These are phyloP conservation scores for Calonectria ilicicola DNA, from an alignment of 2,329 filamentous ascomycete genomes.

Conservation along the genomic window DNA sequence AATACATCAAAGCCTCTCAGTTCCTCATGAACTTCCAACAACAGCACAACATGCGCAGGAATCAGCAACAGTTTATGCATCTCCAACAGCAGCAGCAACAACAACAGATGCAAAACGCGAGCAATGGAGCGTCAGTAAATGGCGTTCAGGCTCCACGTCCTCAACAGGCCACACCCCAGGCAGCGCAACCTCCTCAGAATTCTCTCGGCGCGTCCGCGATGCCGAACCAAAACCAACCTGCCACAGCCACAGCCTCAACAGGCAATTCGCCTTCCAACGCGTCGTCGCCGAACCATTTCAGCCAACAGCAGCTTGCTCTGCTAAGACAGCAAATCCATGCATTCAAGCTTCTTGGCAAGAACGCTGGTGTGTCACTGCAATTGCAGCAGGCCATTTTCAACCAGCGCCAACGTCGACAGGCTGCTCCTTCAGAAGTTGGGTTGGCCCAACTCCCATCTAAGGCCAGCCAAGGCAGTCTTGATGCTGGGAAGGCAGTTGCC, in stretches of 20 bases:
- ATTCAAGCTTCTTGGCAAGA: constrained; percentile 91
- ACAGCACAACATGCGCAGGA: constrained; percentile 68
- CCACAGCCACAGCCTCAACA: constrained; percentile 49
- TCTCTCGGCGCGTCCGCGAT: constrained; percentile 54
- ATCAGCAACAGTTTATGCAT: constrained; percentile 57
- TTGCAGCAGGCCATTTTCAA: constrained; percentile 88
- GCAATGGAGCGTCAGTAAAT: constrained; percentile 65
- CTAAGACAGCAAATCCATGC: constrained; percentile 89
- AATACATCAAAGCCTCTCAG: constrained; percentile 85
- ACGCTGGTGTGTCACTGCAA: constrained; percentile 80
- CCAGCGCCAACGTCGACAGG: constrained; percentile 74
- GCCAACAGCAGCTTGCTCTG: constrained; percentile 81
- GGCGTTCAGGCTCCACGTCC: constrained; percentile 57
- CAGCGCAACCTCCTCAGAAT: constrained; percentile 46
- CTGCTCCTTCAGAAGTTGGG: constrained; percentile 62
- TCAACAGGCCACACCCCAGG: constrained; percentile 51
- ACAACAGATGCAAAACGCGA: constrained; percentile 64
- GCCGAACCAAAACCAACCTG: constrained; percentile 47
- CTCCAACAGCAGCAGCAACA: constrained; percentile 62
- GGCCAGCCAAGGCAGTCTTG: constrained; percentile 45
- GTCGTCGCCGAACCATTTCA: constrained; percentile 71
- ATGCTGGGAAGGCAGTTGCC: constrained; percentile 51
- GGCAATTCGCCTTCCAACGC: constrained; percentile 45
- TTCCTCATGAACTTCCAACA: constrained; percentile 80
- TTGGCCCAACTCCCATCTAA: constrained; percentile 50